phyloP scores from a whole-genome alignment of 257 asterid species.

The Solanum pinnatisectum region DNA sequence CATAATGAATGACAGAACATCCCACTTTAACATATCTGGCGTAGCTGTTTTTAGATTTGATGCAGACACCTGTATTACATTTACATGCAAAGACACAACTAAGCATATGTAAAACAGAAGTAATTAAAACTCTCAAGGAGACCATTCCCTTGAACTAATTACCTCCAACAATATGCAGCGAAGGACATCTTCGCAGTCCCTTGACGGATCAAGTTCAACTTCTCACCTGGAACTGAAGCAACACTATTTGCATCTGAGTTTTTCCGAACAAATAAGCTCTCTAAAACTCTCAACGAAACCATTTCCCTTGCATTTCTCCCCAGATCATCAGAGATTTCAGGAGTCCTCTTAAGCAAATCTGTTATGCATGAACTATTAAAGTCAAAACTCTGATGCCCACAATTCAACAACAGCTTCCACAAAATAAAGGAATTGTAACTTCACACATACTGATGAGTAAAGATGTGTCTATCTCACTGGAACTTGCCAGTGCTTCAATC shows the following conservation, averaged over 20 bases:
- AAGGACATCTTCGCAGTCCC: constrained; percentile 36
- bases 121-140: background rate
- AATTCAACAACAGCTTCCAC: background rate
- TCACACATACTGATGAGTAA: constrained; percentile 35
- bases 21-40: constrained; percentile 40
- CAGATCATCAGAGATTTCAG: constrained; percentile 28
- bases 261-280: constrained; percentile 19
- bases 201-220: constrained; percentile 27
- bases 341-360: constrained; percentile 42
- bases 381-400: background rate
- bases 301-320: constrained; percentile 43
- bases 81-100: background rate
- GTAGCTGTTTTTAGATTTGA: constrained; percentile 19
- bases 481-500: constrained; percentile 41
- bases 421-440: background rate
- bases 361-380: constrained; percentile 2
- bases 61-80: constrained; percentile 21
- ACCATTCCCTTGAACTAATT: background rate
- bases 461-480: constrained; percentile 27
- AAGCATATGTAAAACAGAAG: background rate
- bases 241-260: constrained; percentile 3
- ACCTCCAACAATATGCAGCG: constrained; percentile 27
- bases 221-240: constrained; percentile 9
- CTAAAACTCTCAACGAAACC: constrained; percentile 40
- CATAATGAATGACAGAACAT: constrained; percentile 35